Evolutionary conservation across 1,284 basidiomycete species (phyloP), one percentile per base, ranked within the genome.

Genomic region (Takashimella tepidaria): DNA sequence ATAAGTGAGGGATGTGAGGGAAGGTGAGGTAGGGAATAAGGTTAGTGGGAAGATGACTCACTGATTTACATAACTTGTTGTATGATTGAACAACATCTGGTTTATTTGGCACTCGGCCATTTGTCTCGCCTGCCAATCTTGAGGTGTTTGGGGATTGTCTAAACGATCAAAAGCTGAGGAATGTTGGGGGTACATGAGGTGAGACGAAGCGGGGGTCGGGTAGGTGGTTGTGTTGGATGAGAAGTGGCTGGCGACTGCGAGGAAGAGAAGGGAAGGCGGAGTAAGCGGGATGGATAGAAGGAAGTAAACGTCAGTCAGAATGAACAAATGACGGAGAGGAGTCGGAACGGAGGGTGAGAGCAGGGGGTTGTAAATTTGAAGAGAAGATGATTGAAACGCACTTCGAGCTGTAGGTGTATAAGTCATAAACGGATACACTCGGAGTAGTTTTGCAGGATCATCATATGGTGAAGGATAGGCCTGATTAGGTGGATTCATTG

Each of bases 371-470:
- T 23, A 49, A 8, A n/a, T n/a, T n/a, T n/a, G n/a, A n/a, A n/a
- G 12, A 41, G 41, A 19, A 20, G 31, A 41, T 54, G 37, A 12
- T 4, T 22, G 5, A 42, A 11, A 46, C 74, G 59, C 47, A 77
- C 76, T 69, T 61, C 70, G 54, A 3, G 74, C 69, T 1, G 66
- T 70, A 2, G 76, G 76, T 1, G 70, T 68, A 55, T 76, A 72
- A 1, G 66, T 68, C 31, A 68, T 64, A 43, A 77, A 67, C 4
- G 76, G 74, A 50, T 72, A 73, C 11, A 70, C 58, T n/a, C 64
- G 56, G 24, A 75, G 58, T 26, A 76, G 48, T 40, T 59, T 63
- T 5, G 65, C 56, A 8, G 72, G 68, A 49, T 72, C 62, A 41
- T 62, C 56, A 51, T 65, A 67, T 8, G 57, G 48, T 10, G 46